Evolutionary conservation across 1,284 basidiomycete species (phyloP), one percentile per base, ranked within the genome.

Genomic region (Pulveroboletus sp.): DNA sequence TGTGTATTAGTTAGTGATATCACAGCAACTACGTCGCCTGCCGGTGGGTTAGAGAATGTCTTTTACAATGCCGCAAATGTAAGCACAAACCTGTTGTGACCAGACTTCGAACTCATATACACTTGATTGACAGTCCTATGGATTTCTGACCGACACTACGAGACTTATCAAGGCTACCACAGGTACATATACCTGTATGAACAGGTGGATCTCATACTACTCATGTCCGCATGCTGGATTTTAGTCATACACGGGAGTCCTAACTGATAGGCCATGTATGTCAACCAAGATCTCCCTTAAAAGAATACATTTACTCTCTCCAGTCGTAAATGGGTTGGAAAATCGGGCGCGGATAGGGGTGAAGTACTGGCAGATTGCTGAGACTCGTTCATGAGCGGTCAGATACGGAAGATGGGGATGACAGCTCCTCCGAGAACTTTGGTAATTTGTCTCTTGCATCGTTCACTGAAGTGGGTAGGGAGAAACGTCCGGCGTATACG

Each of bases 1-100:
- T 81, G 81, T 61, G 74, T 88, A 50, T 66, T 83, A 14, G 73
- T 87, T 5, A 67, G 79, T 55, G 86, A 87, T 62, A 78, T 76
- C 49, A 81, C 79, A 17, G 86, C 84, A 22, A 87, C 86, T 1
- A 83, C 83, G 4, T 85, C 83, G 10, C 84, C 86, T 5, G 63
- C 73, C 5, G 83, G 84, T n/a, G 84, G 78, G 10, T 74, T 80
- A 45, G 80, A 83, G 62, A 87, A 81, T 60, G 76, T 87, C 14
- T 67, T 84, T 31, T 77, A 84, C 62, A 88, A 87, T 61, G 71
- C 78, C 28, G 75, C 73, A 15, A 81, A 80, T 60, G 84, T 85
- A 62, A 70, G 81, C 72, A 38, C 42, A n/a, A 22, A 54, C 31
- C 24, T 38, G 38, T 45, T 22, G 11, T 25, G 12, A 28, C 35